These are phyloP conservation scores for Lactarius tabidus DNA, from an alignment of 768 basidiomycete genomes.

Conservation along the genomic window DNA sequence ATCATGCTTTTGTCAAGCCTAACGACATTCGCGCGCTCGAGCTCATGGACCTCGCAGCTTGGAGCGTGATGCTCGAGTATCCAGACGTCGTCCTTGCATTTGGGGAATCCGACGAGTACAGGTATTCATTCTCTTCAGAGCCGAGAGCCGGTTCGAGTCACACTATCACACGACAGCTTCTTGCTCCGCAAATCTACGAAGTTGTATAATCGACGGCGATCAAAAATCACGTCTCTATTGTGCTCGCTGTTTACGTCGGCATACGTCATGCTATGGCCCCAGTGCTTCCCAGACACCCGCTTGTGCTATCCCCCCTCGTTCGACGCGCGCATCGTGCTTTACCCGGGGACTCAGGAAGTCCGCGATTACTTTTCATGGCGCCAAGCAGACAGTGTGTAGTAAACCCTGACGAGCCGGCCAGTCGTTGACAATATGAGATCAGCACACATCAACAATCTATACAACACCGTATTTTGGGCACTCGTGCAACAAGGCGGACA, in stretches of 20 bases:
- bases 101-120: slow-evolving; percentile 97
- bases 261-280: slow-evolving; percentile 83
- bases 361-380: slow-evolving; percentile 96
- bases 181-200: slow-evolving; percentile 70
- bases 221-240: slow-evolving; percentile 82
- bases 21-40: slow-evolving; percentile 84
- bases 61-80: slow-evolving; percentile 73
- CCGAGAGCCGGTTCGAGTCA: not conserved
- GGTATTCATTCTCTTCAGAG: slow-evolving; percentile 40
- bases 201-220: slow-evolving; percentile 79
- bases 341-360: slow-evolving; percentile 67
- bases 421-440: slow-evolving; percentile 19
- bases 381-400: slow-evolving; percentile 83
- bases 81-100: slow-evolving; percentile 84
- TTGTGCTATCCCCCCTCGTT: slow-evolving; percentile 87
- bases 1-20: slow-evolving; percentile 81
- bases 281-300: slow-evolving; percentile 68
- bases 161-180: slow-evolving; percentile 54
- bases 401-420: not conserved
- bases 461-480: slow-evolving; percentile 96
- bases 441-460: slow-evolving; percentile 98
- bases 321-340: slow-evolving; percentile 82
- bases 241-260: slow-evolving; percentile 87
- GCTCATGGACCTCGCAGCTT: slow-evolving; percentile 91
- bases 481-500: slow-evolving; percentile 80